Percentiles rank a stretch among this genome's conserved stretches.
phyloP scores from a whole-genome alignment of 768 basidiomycete genomes.

The Leccinum variicolor region DNA sequence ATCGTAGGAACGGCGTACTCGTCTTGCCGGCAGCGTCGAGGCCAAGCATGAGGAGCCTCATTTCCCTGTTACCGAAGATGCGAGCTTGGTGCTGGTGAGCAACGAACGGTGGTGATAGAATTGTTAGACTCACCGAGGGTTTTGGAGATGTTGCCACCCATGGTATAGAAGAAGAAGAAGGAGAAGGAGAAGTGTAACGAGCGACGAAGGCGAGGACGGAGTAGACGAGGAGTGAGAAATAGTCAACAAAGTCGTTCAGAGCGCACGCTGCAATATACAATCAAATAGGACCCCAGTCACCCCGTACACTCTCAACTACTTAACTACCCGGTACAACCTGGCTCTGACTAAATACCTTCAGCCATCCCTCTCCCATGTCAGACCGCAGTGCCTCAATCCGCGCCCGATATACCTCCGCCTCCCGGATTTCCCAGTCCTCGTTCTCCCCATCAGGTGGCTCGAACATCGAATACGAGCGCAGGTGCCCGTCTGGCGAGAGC shows the following conservation, averaged over 20 bases:
- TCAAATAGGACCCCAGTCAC: slow-evolving; percentile 30
- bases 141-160: slow-evolving; percentile 89
- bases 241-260: slow-evolving; percentile 9
- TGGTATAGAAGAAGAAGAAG: slow-evolving; percentile 30
- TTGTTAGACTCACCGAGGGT: slow-evolving; percentile 54
- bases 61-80: slow-evolving; percentile 98
- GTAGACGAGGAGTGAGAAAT: slow-evolving; percentile 17
- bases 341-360: slow-evolving; percentile 79
- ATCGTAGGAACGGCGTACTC: slow-evolving; percentile 53
- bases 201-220: slow-evolving; percentile 44
- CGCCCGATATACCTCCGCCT: slow-evolving; percentile 70
- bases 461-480: slow-evolving; percentile 41
- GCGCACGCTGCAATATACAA: slow-evolving; percentile 6
- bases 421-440: slow-evolving; percentile 35
- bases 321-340: slow-evolving; percentile 20
- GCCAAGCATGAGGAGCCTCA: slow-evolving; percentile 95
- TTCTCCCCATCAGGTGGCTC: slow-evolving; percentile 41
- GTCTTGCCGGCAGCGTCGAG: slow-evolving; percentile 98
- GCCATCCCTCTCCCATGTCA: slow-evolving; percentile 89
- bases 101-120: rapidly evolving
- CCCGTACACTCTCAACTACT: slow-evolving; percentile 12
- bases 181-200: slow-evolving; percentile 51
- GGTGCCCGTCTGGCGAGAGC: slow-evolving; percentile 13
- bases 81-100: slow-evolving; percentile 51
- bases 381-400: slow-evolving; percentile 78